Conservation (phyloP, 306 rosid species). For the Cucurbita pepo region DNA sequence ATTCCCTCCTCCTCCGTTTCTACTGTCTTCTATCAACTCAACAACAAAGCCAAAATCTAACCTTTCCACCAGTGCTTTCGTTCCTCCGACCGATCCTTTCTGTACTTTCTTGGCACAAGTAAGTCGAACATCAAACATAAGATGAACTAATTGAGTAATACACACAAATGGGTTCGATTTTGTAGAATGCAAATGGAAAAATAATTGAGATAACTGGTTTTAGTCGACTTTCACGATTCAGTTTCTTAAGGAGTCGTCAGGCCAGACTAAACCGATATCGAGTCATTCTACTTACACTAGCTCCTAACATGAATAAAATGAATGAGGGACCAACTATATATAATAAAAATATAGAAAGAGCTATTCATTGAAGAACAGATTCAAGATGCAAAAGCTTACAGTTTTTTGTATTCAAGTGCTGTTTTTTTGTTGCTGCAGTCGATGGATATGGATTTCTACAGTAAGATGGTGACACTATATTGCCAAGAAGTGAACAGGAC, state of each 20-base stretch:
- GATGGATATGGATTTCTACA: conserved; percentile 29
- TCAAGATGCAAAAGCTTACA: background rate
- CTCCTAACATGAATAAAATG: background rate
- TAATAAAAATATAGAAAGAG: background rate
- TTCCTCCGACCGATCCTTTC: conserved; percentile 19
- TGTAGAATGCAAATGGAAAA: background rate
- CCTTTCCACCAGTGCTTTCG: conserved; percentile 8
- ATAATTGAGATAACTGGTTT: background rate
- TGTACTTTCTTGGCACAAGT: conserved; percentile 19
- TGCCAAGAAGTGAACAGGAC: conserved; percentile 22
- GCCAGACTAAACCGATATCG: background rate
- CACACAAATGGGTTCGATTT: background rate
- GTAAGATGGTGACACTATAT: conserved; percentile 31
- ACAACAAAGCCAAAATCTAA: conserved; percentile 14
- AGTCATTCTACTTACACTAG: background rate
- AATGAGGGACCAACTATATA: background rate
- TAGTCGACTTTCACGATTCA: background rate
- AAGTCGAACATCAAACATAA: background rate
- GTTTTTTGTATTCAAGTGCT: background rate
- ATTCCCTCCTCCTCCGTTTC: conserved; percentile 3
- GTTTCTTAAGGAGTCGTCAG: background rate
- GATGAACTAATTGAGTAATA: background rate
- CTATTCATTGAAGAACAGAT: background rate
- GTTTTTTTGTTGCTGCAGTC: conserved; percentile 16
- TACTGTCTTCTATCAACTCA: conserved; percentile 22